Evolutionary conservation across 352 stramenopile genomes (phyloP), one percentile per base, ranked within the genome.

Genomic region (Elongisporangium prolatum): DNA sequence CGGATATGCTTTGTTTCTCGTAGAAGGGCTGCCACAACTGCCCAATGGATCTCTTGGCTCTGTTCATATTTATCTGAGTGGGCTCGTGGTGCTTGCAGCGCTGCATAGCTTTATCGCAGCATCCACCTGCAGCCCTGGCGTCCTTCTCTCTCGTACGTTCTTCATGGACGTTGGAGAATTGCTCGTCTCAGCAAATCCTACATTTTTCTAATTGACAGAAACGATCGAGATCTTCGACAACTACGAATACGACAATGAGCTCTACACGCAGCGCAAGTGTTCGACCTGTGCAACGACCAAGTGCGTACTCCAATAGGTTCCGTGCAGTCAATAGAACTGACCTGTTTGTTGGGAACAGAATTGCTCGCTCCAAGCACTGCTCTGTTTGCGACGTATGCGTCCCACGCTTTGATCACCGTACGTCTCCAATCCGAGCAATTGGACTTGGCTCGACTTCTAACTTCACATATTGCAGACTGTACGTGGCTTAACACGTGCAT

Each of bases 311-410:
- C 24, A n/a, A 16, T 11, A 37, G 5, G 7, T 10, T 10, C 13
- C 21, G 2, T 55, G 3, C 16, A 9, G 10, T 9, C 9, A n/a
- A n/a, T 10, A 58, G 16, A 47, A 14, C 11, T 56, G 17, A 24
- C 3, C 54, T 28, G 2, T n/a, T 6, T 47, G 16, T 54, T 17
- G 28, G 51, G 17, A 22, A 16, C 52, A 86, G 76, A 54, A 61
- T 81, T 24, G 77, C 78, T 50, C 68, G 80, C n/a, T 89, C 76
- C 57, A 89, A 88, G 69, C 76, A 89, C 57, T 91, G 78, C 56
- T 69, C 68, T 4, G 50, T 88, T 48, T 91, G 80, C 72, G 78
- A 88, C 60, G 60, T 77, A 1, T 89, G 81, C 54, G 58, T 89
- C 14, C 75, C 74, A 22, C 81, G 77, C 55, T 86, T 85, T 28